These are phyloP conservation scores for Nelumbo lutea DNA, from an alignment of 164 flowering plant genomes.

Conservation along the genomic window DNA sequence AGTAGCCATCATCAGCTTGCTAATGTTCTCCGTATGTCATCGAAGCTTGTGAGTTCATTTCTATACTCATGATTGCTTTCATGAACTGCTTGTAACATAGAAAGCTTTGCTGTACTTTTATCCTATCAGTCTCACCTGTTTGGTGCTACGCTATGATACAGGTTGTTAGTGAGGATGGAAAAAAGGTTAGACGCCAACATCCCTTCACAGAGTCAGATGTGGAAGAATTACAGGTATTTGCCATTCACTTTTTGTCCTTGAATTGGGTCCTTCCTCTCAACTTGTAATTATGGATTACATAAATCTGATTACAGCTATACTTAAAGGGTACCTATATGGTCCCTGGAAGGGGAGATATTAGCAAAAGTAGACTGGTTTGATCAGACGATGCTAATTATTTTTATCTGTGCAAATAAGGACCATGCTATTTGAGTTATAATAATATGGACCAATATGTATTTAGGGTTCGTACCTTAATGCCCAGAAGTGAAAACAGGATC, in stretches of 20 bases:
- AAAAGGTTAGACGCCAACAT: conserved; percentile 66
- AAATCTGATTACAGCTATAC: too few species aligned
- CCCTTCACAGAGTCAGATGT: conserved; percentile 69
- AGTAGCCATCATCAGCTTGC: conserved; percentile 68
- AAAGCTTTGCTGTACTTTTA: background rate
- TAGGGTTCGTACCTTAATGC: too few species aligned
- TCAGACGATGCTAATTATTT: too few species aligned
- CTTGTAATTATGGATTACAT: too few species aligned
- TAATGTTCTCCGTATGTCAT: conserved; percentile 56
- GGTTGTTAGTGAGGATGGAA: conserved; percentile 93
- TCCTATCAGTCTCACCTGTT: background rate
- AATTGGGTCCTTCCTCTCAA: too few species aligned
- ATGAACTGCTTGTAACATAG: background rate
- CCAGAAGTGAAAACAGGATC: too few species aligned
- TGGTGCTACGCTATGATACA: conserved; percentile 17
- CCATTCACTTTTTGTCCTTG: background rate
- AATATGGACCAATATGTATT: too few species aligned
- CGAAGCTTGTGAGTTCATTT: conserved; percentile 67
- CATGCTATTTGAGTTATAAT: too few species aligned
- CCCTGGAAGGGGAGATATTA: too few species aligned
- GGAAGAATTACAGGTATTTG: conserved; percentile 80
- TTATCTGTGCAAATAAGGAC: too few species aligned
- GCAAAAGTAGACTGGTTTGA: too few species aligned
- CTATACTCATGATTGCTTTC: background rate
- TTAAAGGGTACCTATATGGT: too few species aligned